These are phyloP conservation scores for Triticum dicoccoides DNA, from an alignment of 176 grass and related monocot genomes.

Conservation along the genomic window DNA sequence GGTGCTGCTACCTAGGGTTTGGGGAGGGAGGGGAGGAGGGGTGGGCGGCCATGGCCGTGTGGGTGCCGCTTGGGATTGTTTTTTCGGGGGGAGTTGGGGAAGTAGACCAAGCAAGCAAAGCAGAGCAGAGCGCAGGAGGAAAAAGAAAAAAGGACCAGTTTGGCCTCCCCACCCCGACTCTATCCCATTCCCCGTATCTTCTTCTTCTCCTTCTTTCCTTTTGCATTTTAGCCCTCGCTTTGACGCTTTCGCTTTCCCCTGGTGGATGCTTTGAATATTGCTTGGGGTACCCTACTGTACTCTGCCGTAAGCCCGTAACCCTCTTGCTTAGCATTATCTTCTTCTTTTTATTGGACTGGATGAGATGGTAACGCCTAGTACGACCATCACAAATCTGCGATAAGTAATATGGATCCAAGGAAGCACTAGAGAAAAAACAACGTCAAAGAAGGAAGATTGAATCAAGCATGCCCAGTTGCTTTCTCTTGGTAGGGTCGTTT, in stretches of 20 bases:
- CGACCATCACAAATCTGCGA: too few relatives aligned
- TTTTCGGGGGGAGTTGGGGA: constrained; percentile 15
- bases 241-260: constrained; percentile 15
- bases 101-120: constrained; percentile 37
- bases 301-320: not conserved
- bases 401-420: too few relatives aligned
- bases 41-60: constrained; percentile 41
- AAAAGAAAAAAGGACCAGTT: constrained; percentile 1
- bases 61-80: constrained; percentile 8
- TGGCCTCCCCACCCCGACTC: not conserved
- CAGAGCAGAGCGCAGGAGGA: not conserved
- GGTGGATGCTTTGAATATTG: not conserved
- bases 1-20: constrained; percentile 47
- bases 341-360: too few relatives aligned
- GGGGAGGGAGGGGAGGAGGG: not conserved
- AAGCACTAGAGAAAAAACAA: too few relatives aligned
- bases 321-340: not conserved
- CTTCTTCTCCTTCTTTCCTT: not conserved
- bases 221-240: constrained; percentile 25
- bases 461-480: not conserved
- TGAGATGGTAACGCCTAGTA: too few relatives aligned
- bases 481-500: not conserved
- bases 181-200: not conserved
- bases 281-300: not conserved
- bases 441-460: not conserved